A percentile compares a stretch with the other conserved stretches of the same genome.
phyloP scores from a whole-genome alignment of 441 rosid genomes.

The Raphanus hybrid region DNA sequence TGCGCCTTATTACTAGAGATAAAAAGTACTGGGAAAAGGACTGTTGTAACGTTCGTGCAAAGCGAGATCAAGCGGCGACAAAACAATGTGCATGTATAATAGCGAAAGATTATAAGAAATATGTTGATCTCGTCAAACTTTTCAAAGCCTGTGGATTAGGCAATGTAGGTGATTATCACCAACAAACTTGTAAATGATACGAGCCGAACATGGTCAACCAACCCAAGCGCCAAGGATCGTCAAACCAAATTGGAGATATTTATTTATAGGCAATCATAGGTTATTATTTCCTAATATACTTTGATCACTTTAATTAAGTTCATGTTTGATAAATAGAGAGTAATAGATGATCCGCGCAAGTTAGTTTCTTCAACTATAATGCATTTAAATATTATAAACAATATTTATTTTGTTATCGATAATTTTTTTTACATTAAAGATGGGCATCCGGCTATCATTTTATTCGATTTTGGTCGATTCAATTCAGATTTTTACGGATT shows the following conservation, averaged over 20 bases:
- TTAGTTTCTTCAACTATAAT: no score
- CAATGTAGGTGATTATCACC: not conserved
- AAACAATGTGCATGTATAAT: not conserved
- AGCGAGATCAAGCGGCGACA: not conserved
- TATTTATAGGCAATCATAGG: not conserved
- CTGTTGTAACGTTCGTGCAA: not conserved
- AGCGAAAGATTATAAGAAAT: not conserved
- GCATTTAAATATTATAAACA: no score
- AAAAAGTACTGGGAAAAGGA: not conserved
- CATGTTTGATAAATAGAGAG: not conserved
- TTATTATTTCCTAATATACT: not conserved
- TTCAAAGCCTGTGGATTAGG: not conserved
- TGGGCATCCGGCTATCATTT: no score
- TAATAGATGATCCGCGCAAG: no score
- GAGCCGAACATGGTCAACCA: not conserved
- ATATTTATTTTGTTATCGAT: no score
- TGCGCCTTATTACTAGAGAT: not conserved
- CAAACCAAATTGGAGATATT: slow-evolving; percentile 7
- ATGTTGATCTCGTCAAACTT: not conserved
- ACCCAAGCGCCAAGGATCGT: not conserved
- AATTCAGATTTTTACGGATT: no score
- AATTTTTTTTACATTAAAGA: no score
- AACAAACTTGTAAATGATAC: not conserved
- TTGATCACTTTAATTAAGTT: not conserved
- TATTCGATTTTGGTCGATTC: no score